Evolutionary conservation across 2,329 filamentous ascomycete genomes (phyloP), one percentile per base, ranked within the genome.

Genomic region (Aspergillus unguis): DNA sequence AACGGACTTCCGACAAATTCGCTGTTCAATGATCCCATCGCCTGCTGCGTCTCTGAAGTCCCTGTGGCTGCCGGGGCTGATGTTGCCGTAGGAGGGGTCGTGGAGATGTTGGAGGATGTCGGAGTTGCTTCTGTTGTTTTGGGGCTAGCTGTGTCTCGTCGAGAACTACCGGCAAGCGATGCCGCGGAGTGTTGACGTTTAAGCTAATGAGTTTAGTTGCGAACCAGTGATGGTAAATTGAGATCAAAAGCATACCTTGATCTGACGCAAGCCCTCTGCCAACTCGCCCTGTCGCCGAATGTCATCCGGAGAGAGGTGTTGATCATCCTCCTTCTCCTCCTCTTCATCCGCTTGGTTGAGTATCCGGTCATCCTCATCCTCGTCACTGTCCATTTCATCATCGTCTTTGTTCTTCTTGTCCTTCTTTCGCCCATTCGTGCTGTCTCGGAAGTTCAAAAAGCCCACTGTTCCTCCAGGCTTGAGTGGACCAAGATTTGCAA

Each of bases 381-480:
- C 83, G 32, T 89, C 86, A 56, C 87, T 92, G 62, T 94, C 89
- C 69, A 92, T 89, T 25, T 80, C 82, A 40, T 83, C 85, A 52
- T 82, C 75, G 56, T 73, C 56, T 55, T 69, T 86, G 63, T 83
- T 85, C 72, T 85, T 86, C 67, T 85, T 86, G 53, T 78, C 79
- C 64, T 84, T 84, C 50, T 78, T 63, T 42, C 70, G 71, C 6
- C 60, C 63, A 11, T 79, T 73, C 37, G 83, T 80, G 52, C 80
- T 79, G 58, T 95, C 91, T 49, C 92, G 84, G 76, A 96, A 96
- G 10, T 88, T 84, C 3, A 90, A 86, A 69, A 96, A 97, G 33
- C 92, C 92, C 44, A 95, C 89, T 0, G 90, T 92, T 27, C 92
- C 91, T n/a, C 84, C 84, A 2, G 88, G 81, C 69, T 95, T 95